phyloP scores from a whole-genome alignment of 805 yeast species.

The Cyberlindnera mississippiensis region DNA sequence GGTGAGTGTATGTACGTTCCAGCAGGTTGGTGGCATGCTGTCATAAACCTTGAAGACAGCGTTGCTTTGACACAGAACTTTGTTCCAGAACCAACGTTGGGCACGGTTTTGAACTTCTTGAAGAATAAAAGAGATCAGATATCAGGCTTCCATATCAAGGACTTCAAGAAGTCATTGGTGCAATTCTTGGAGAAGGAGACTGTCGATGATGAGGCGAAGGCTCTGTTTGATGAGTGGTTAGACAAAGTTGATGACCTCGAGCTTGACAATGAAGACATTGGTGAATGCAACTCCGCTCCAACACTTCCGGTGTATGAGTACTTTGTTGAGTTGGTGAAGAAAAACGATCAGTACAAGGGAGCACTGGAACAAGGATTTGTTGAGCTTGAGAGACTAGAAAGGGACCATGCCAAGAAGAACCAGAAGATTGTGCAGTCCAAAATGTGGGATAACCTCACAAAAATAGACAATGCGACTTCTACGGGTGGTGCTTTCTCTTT shows the following conservation, averaged over 20 bases:
- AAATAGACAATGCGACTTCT: not conserved
- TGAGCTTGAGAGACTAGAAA: constrained; percentile 34
- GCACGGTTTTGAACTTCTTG: constrained; percentile 63
- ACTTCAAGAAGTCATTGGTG: constrained; percentile 38
- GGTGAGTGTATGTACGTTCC: constrained; percentile 90
- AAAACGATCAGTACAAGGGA: constrained; percentile 34
- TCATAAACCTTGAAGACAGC: constrained; percentile 77
- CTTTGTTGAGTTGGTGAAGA: constrained; percentile 47
- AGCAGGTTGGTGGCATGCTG: constrained; percentile 97
- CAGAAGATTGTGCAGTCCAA: constrained; percentile 38
- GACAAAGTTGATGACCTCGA: constrained; percentile 26
- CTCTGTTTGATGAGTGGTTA: constrained; percentile 29
- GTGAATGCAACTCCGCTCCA: constrained; percentile 41
- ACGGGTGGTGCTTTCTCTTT: constrained; percentile 20
- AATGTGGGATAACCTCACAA: constrained; percentile 46
- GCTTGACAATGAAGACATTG: constrained; percentile 56
- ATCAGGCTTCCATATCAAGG: constrained; percentile 69
- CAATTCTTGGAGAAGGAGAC: constrained; percentile 27
- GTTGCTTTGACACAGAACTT: constrained; percentile 89
- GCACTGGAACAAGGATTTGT: constrained; percentile 34
- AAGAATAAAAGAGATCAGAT: constrained; percentile 65
- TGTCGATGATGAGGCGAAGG: constrained; percentile 16
- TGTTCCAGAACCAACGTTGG: constrained; percentile 62
- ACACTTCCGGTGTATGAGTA: constrained; percentile 59
- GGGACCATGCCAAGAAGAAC: constrained; percentile 25